These are phyloP conservation scores for Yamadazyma dushanensis DNA, from an alignment of 1,139 yeast species.

Conservation along the genomic window DNA sequence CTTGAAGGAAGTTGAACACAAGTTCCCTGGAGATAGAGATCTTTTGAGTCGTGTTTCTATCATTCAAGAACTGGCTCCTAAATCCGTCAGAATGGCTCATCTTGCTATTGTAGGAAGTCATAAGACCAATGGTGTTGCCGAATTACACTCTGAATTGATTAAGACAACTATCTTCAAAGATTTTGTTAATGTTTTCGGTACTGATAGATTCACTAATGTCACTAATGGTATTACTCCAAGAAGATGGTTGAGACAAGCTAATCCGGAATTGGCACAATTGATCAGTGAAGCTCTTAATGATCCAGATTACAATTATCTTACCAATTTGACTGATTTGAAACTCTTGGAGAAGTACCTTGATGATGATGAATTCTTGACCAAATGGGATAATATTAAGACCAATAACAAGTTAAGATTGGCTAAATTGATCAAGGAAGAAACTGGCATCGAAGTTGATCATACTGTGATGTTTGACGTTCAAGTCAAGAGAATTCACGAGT, in stretches of 20 bases:
- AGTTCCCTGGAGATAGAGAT: conserved; percentile 71
- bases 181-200: conserved; percentile 79
- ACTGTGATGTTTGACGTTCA: conserved; percentile 84
- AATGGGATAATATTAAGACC: conserved; percentile 73
- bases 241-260: conserved; percentile 95
- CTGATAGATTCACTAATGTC: conserved; percentile 83
- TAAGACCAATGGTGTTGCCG: conserved; percentile 94
- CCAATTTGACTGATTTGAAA: conserved; percentile 68
- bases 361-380: conserved; percentile 63
- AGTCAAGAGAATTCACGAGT: conserved; percentile 93
- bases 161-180: conserved; percentile 88
- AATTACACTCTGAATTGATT: conserved; percentile 87
- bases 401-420: conserved; percentile 72
- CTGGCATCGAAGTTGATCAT: conserved; percentile 71
- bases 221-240: conserved; percentile 97
- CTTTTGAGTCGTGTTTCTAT: conserved; percentile 73
- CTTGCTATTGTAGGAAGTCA: conserved; percentile 92
- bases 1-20: conserved; percentile 70
- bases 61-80: conserved; percentile 77
- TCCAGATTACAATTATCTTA: conserved; percentile 61
- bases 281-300: conserved; percentile 73
- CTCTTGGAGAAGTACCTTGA: conserved; percentile 65
- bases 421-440: conserved; percentile 62
- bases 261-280: conserved; percentile 72
- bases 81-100: conserved; percentile 89